Percentiles rank a stretch among this genome's conserved stretches.
phyloP scores from a whole-genome alignment of 2,329 filamentous ascomycete genomes.

The Lojkania enalia region DNA sequence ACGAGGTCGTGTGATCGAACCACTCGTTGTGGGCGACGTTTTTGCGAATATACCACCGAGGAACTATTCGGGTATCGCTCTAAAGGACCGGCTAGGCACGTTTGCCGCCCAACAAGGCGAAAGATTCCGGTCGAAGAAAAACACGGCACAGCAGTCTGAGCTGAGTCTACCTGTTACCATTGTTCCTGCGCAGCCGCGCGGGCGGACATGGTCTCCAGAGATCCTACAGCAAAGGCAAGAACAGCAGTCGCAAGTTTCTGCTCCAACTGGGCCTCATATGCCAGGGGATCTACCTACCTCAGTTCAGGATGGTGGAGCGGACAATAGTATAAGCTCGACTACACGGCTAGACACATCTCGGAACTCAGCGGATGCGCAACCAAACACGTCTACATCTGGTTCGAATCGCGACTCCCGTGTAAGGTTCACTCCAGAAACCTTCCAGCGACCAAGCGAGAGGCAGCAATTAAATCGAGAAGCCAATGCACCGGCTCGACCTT shows the following conservation, averaged over 20 bases:
- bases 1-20: slow-evolving; percentile 56
- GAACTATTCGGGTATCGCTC: slow-evolving; percentile 48
- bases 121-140: slow-evolving; percentile 46
- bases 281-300: slow-evolving; percentile 22
- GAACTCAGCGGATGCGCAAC: slow-evolving; percentile 4
- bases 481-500: neutral
- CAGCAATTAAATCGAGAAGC: slow-evolving; percentile 11
- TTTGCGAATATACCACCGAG: slow-evolving; percentile 45
- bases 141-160: slow-evolving; percentile 38
- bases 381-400: neutral
- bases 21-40: slow-evolving; percentile 42
- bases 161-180: slow-evolving; percentile 60
- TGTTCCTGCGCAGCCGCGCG: slow-evolving; percentile 61
- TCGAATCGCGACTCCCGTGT: slow-evolving; percentile 27
- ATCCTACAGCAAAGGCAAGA: slow-evolving; percentile 29
- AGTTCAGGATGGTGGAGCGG: slow-evolving; percentile 1
- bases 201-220: slow-evolving; percentile 59
- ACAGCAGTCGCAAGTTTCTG: slow-evolving; percentile 19
- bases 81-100: slow-evolving; percentile 52
- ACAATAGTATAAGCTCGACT: slow-evolving; percentile 16
- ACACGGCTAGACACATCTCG: slow-evolving; percentile 7
- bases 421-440: slow-evolving; percentile 29
- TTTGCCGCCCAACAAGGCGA: slow-evolving; percentile 56
- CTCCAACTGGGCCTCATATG: slow-evolving; percentile 19
- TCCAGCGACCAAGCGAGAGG: slow-evolving; percentile 14